Evolutionary conservation across 2,329 filamentous ascomycete species (phyloP), one percentile per base, ranked within the genome.

Genomic region (Cercospora sojina): DNA sequence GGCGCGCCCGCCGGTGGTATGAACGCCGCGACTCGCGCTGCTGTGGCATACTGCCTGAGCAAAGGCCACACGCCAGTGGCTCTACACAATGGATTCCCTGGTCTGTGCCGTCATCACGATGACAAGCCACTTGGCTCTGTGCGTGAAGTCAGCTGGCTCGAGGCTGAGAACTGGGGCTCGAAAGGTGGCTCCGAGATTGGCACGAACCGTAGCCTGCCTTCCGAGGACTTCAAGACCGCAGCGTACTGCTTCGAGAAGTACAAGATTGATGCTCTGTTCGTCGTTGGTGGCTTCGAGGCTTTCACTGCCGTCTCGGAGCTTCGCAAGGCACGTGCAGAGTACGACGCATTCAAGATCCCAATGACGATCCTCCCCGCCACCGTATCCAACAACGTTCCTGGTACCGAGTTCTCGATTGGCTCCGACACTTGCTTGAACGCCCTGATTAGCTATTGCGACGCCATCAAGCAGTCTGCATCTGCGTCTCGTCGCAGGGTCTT

Each of bases 361-460:
- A 92, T 98, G 85, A 87, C 90, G 62, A 86, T 97, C 49, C 85
- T 99, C 27, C 95, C 95, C 0, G 95, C 95, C n/a, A 99, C 95
- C 9, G 94, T 99, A 73, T 97, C 92, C 71, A 99, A 99, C 85
- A 99, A 99, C 78, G 95, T 99, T 4, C 95, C 95, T 0, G 95
- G 95, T 43, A 97, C 94, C 0, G 95, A 99, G 80, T 98, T 97
- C 83, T 97, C 93, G 1, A 87, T 99, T 55, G 95, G 95, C 51
- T 97, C 93, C 32, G 95, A 99, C 76, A 99, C 95, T 1, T 98
- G 95, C 77, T 83, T 99, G 69, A 99, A 99, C 81, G 93, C 96
- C 64, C 85, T 99, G 43, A 92, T 97, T 70, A 87, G 90, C 72
- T 99, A 97, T 81, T 97, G 94, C 78, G 95, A 99, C 83, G 94